Evolutionary conservation across 192 early-diverging fungal genomes (phyloP), one percentile per base, ranked within the genome.

Genomic region (Geranomyces variabilis): DNA sequence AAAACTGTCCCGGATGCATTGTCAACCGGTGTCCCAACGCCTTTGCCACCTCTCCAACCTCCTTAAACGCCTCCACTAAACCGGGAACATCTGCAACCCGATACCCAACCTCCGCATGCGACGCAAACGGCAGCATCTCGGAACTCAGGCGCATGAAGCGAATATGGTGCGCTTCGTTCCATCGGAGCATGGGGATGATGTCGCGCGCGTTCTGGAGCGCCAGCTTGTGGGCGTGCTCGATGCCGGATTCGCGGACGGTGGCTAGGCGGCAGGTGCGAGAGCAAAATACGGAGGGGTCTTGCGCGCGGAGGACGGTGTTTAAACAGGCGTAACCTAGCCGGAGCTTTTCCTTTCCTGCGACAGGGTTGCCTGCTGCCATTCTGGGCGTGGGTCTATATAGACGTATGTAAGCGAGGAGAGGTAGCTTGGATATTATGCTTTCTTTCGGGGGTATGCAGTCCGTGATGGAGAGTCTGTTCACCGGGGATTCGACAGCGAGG

Each of bases 1-100:
- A 79, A 59, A 72, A 84, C 63, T 85, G 83, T 7, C 83, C 83
- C 28, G 83, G 83, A 72, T 85, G 83, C 63, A 66, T 77, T 8
- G 83, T 85, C 73, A 85, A 51, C 41, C 83, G 74, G 65, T 83
- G 81, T n/a, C 66, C 73, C 61, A 75, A 66, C 63, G 71, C 71
- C n/a, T 62, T 66, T 12, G 81, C 79, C n/a, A 73, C 63, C 3
- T 41, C 68, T 10, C 83, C 83, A 10, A 74, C 63, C 34, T 69
- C 67, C 28, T 67, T 43, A 26, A 85, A 61, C 30, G 69, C 77
- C 0, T 81, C 66, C n/a, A 57, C 47, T 19, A 72, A 82, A 15
- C 64, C 63, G 17, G 48, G 31, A 15, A 74, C 55, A 73, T 77
- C 83, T 5, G 78, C 74, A 13, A 77, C n/a, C 21, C 15, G n/a